A percentile compares a stretch with the other conserved stretches of the same genome.
These are phyloP conservation scores for Hymenotorrendiella dingleyae DNA, from an alignment of 2,329 filamentous ascomycete genomes.

Conservation along the genomic window DNA sequence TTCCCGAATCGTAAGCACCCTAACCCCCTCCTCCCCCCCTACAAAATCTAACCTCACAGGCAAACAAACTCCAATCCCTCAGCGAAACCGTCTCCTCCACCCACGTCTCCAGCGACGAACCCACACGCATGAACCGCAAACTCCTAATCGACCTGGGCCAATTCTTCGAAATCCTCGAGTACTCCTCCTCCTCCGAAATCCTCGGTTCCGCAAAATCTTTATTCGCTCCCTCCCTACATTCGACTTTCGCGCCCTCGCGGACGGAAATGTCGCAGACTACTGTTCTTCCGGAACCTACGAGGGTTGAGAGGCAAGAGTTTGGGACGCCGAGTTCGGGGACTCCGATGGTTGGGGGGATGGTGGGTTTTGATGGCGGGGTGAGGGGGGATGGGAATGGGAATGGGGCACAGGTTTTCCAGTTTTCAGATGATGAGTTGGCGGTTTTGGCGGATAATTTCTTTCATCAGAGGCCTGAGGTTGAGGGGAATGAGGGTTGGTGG, in stretches of 20 bases:
- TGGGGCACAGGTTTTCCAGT: constrained; percentile 15
- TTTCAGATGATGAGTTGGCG: constrained; percentile 37
- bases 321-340: constrained; percentile 14
- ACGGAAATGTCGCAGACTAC: constrained; percentile 38
- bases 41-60: constrained; percentile 26
- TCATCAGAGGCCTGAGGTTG: constrained; percentile 32
- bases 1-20: constrained; percentile 33
- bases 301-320: constrained; percentile 31
- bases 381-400: neutral
- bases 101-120: constrained; percentile 30
- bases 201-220: constrained; percentile 32
- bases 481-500: constrained; percentile 26
- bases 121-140: constrained; percentile 28
- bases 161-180: constrained; percentile 45
- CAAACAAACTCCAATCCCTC: constrained; percentile 37
- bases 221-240: constrained; percentile 37
- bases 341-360: constrained; percentile 15
- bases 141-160: constrained; percentile 40
- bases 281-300: constrained; percentile 37
- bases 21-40: neutral
- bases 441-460: constrained; percentile 44
- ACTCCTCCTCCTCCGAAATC: constrained; percentile 36
- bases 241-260: constrained; percentile 22
- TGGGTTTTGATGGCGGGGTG: neutral
- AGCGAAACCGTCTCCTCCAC: constrained; percentile 39